A percentile compares a stretch with the other conserved stretches of the same genome.
Evolutionary conservation across 306 rosid species (phyloP).

Genomic region (Urtica urens): DNA sequence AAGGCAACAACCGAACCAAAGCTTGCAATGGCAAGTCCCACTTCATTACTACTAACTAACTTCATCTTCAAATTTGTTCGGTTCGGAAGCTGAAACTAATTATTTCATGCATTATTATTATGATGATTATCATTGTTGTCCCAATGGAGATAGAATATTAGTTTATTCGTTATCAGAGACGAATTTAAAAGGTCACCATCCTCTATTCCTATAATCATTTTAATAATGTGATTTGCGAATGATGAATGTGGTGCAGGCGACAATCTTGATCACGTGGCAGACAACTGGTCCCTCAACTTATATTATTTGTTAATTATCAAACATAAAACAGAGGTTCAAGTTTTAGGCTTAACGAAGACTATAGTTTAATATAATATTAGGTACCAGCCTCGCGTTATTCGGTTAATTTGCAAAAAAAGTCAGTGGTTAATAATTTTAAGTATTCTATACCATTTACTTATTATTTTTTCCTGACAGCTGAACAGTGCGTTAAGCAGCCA

Average conservation of each 20-base stretch:
- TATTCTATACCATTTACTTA: neutral
- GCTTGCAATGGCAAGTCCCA: too few relatives aligned
- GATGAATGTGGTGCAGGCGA: constrained; percentile 28
- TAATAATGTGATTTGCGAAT: neutral
- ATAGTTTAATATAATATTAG: neutral
- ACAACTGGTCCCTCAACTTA: constrained; percentile 31
- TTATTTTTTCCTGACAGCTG: too few relatives aligned
- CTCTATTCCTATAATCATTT: neutral
- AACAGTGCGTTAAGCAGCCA: too few relatives aligned
- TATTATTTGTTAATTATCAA: neutral
- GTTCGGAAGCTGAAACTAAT: constrained; percentile 23
- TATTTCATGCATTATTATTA: constrained; percentile 21
- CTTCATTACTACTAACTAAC: constrained; percentile 27
- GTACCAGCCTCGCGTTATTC: too few relatives aligned
- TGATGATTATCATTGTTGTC: neutral
- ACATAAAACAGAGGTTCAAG: neutral
- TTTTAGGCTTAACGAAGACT: too few relatives aligned
- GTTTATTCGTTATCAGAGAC: neutral
- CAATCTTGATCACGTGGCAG: constrained; percentile 92
- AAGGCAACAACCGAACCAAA: neutral
- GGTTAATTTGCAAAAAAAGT: too few relatives aligned
- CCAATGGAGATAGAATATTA: neutral
- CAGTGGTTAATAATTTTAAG: neutral
- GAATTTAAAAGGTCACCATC: too few relatives aligned
- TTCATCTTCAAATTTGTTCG: neutral